A percentile compares a stretch with the other conserved stretches of the same genome.
Conservation (phyloP, 306 rosid genomes). For the Hippophae tibetana region DNA sequence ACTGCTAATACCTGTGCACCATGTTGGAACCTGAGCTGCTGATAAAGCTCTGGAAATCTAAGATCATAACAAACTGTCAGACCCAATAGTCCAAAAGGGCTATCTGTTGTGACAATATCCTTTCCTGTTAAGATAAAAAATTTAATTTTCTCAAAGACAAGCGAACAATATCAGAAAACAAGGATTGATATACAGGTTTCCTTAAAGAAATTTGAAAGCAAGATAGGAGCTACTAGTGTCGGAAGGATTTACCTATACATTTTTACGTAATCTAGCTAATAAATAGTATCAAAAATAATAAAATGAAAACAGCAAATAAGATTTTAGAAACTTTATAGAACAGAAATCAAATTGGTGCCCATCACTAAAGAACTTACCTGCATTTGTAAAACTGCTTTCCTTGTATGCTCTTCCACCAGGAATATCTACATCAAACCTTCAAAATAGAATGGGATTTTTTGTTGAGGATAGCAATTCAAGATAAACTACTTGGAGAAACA, state of each 20-base stretch:
- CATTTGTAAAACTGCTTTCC: slow-evolving; percentile 74
- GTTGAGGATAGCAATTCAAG: slow-evolving; percentile 2
- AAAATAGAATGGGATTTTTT: slow-evolving; percentile 12
- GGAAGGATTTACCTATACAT: background rate
- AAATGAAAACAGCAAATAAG: background rate
- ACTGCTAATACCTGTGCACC: slow-evolving; percentile 50
- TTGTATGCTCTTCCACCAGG: slow-evolving; percentile 88
- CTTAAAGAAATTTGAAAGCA: background rate
- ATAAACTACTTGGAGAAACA: background rate
- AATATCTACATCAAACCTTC: slow-evolving; percentile 90
- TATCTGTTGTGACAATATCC: slow-evolving; percentile 68
- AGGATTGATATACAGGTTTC: background rate
- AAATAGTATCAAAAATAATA: too few relatives aligned
- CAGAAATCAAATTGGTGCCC: background rate
- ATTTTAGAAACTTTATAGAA: background rate
- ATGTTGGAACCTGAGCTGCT: slow-evolving; percentile 66
- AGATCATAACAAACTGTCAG: slow-evolving; percentile 89
- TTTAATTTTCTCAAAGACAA: slow-evolving; percentile 11
- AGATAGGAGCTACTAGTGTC: background rate
- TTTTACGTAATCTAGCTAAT: too few relatives aligned
- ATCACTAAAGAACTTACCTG: slow-evolving; percentile 37
- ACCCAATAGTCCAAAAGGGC: slow-evolving; percentile 88
- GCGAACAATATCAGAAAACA: background rate
- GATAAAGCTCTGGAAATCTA: slow-evolving; percentile 88
- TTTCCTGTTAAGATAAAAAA: slow-evolving; percentile 45